These are phyloP conservation scores for Pythium dissotocum DNA, from an alignment of 352 stramenopile genomes.

Conservation along the genomic window DNA sequence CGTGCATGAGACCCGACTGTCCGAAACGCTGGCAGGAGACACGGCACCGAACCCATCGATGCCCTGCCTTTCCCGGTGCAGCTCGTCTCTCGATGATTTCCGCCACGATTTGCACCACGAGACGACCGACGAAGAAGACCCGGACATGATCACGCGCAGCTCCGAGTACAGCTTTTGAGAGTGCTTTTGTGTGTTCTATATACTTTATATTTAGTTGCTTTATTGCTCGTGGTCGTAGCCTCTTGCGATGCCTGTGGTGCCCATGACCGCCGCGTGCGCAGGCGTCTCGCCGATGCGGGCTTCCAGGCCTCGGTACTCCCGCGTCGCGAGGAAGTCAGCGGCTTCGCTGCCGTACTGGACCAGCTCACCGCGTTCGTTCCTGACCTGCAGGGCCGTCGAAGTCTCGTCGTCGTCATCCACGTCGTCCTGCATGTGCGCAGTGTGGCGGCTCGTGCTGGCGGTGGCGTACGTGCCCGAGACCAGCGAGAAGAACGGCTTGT, in stretches of 20 bases:
- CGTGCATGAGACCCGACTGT: not conserved
- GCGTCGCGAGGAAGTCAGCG: constrained; percentile 64
- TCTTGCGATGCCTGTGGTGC: constrained; percentile 71
- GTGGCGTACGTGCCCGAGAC: constrained; percentile 76
- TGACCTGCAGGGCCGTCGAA: constrained; percentile 52
- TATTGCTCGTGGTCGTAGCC: constrained; percentile 69
- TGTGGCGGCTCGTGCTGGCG: constrained; percentile 26
- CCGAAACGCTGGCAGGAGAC: not conserved
- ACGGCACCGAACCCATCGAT: not conserved
- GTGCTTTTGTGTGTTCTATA: not conserved
- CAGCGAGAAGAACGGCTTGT: constrained; percentile 85
- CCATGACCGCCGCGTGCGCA: constrained; percentile 74
- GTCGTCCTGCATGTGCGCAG: constrained; percentile 16
- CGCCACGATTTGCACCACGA: constrained; percentile 30
- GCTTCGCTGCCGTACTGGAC: constrained; percentile 70
- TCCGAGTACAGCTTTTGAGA: constrained; percentile 30
- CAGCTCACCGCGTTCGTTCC: constrained; percentile 57
- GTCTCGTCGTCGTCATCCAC: constrained; percentile 27
- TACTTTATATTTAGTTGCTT: constrained; percentile 1
- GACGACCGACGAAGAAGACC: constrained; percentile 16
- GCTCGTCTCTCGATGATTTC: constrained; percentile 32
- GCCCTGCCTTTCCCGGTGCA: constrained; percentile 6
- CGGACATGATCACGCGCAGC: constrained; percentile 23
- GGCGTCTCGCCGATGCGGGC: constrained; percentile 76
- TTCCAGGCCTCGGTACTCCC: constrained; percentile 83